Percentiles rank a stretch among this genome's conserved stretches.
Conservation (phyloP, 805 yeast genomes). For the Ogataea henricii region DNA sequence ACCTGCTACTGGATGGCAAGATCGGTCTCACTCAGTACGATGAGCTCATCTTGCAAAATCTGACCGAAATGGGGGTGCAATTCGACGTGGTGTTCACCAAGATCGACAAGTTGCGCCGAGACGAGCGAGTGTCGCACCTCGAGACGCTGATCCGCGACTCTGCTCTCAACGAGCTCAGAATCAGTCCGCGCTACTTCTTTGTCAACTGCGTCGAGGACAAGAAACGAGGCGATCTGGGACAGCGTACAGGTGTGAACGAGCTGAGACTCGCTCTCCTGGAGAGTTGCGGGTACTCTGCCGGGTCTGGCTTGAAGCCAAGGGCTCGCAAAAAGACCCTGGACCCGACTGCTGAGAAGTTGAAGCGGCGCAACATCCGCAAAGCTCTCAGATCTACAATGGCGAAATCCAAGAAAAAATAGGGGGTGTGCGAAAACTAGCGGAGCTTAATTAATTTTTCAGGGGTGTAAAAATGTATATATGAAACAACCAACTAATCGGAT, state of each 20-base stretch:
- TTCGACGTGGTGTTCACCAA: conserved; percentile 80
- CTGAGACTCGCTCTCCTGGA: conserved; percentile 53
- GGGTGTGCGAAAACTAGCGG: neutral
- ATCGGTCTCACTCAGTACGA: conserved; percentile 65
- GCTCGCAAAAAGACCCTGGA: conserved; percentile 12
- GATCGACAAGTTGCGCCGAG: conserved; percentile 55
- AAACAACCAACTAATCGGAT: neutral
- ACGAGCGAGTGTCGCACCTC: conserved; percentile 36
- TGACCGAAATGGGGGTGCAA: conserved; percentile 58
- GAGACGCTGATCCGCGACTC: conserved; percentile 41
- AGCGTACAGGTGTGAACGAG: conserved; percentile 55
- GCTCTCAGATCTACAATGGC: conserved; percentile 10
- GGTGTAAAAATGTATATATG: neutral
- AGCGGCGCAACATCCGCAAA: conserved; percentile 18
- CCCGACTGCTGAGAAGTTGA: conserved; percentile 15
- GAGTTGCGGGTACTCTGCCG: conserved; percentile 46
- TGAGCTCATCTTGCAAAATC: conserved; percentile 47
- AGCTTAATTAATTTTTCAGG: neutral
- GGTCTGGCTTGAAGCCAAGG: conserved; percentile 15
- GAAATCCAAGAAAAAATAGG: neutral
- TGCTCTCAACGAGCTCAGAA: conserved; percentile 42
- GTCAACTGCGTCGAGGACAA: conserved; percentile 47
- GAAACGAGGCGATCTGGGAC: conserved; percentile 22
- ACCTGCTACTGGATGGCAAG: conserved; percentile 59
- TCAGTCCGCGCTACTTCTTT: conserved; percentile 46